Percentiles rank a stretch among this genome's conserved stretches.
phyloP scores from a whole-genome alignment of 2,329 filamentous ascomycete species.

The Trichoderma oligosporum region DNA sequence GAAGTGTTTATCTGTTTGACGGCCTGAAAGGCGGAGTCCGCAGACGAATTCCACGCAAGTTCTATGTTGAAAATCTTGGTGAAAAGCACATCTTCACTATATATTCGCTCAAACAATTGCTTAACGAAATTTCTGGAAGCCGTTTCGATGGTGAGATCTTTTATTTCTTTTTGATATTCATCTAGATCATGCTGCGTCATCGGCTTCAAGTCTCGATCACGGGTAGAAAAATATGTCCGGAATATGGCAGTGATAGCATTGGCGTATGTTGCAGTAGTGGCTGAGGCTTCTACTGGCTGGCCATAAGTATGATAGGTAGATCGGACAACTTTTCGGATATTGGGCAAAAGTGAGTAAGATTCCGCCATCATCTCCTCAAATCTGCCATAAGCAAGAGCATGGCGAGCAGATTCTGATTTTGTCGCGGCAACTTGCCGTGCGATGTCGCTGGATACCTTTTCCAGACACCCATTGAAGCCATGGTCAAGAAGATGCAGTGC shows the following conservation, averaged over 20 bases:
- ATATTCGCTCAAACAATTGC: slow-evolving; percentile 56
- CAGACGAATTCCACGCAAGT: slow-evolving; percentile 48
- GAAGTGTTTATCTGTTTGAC: slow-evolving; percentile 49
- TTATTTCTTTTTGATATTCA: slow-evolving; percentile 51
- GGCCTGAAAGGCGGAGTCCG: slow-evolving; percentile 48
- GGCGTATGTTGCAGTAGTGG: slow-evolving; percentile 50
- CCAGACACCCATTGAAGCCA: slow-evolving; percentile 50
- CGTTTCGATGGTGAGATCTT: slow-evolving; percentile 48
- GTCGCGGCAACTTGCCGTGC: slow-evolving; percentile 51
- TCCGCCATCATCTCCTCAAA: slow-evolving; percentile 57
- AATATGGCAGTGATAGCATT: slow-evolving; percentile 54
- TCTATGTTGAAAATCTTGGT: slow-evolving; percentile 54
- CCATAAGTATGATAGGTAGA: slow-evolving; percentile 52
- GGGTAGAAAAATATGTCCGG: slow-evolving; percentile 48
- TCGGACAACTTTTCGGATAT: slow-evolving; percentile 50
- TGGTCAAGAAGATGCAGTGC: slow-evolving; percentile 60
- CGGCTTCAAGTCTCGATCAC: slow-evolving; percentile 51
- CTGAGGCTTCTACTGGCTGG: slow-evolving; percentile 39
- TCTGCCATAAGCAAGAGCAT: slow-evolving; percentile 57
- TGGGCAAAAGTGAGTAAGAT: slow-evolving; percentile 53
- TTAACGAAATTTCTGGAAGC: slow-evolving; percentile 57
- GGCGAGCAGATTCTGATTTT: slow-evolving; percentile 56
- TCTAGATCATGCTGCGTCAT: slow-evolving; percentile 53
- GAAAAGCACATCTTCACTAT: slow-evolving; percentile 53
- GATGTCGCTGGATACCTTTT: slow-evolving; percentile 53